A percentile compares a stretch with the other conserved stretches of the same genome.
Conservation (phyloP, 2,329 filamentous ascomycete genomes). For the Chlorencoelia australis region DNA sequence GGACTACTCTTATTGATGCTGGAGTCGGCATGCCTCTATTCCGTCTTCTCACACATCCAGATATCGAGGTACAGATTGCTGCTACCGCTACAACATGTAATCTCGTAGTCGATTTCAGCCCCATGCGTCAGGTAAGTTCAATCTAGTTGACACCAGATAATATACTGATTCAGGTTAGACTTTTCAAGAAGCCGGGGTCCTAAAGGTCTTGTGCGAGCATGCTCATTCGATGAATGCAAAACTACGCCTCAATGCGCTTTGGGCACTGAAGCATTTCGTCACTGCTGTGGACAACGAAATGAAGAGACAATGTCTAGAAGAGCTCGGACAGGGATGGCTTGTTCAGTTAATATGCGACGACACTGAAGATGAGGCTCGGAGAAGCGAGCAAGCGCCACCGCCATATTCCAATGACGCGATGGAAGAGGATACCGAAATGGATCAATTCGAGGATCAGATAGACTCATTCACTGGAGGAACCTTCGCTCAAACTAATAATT, state of each 20-base stretch:
- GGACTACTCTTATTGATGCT: slow-evolving; percentile 81
- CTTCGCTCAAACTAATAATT: slow-evolving; percentile 12
- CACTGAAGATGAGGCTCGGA: slow-evolving; percentile 40
- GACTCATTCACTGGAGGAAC: slow-evolving; percentile 15
- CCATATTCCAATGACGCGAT: slow-evolving; percentile 30
- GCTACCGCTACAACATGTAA: slow-evolving; percentile 81
- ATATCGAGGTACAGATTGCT: slow-evolving; percentile 74
- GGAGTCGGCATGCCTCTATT: slow-evolving; percentile 71
- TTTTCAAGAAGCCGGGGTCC: slow-evolving; percentile 62
- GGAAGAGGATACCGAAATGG: slow-evolving; percentile 51
- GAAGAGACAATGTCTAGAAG: slow-evolving; percentile 69
- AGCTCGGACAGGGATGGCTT: slow-evolving; percentile 71
- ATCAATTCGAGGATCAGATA: slow-evolving; percentile 34
- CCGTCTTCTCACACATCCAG: slow-evolving; percentile 60
- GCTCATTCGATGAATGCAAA: slow-evolving; percentile 72
- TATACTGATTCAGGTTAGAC: slow-evolving; percentile 36
- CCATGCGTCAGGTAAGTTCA: slow-evolving; percentile 69
- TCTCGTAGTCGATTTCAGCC: slow-evolving; percentile 77
- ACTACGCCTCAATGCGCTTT: slow-evolving; percentile 75
- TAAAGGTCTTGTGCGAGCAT: slow-evolving; percentile 71
- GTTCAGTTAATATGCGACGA: slow-evolving; percentile 65
- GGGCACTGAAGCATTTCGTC: slow-evolving; percentile 88
- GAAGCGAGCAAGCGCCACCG: slow-evolving; percentile 10
- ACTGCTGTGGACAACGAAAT: slow-evolving; percentile 58
- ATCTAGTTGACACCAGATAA: neutral